Evolutionary conservation across 257 asterid genomes (phyloP).

Genomic region (Lycium barbarum): DNA sequence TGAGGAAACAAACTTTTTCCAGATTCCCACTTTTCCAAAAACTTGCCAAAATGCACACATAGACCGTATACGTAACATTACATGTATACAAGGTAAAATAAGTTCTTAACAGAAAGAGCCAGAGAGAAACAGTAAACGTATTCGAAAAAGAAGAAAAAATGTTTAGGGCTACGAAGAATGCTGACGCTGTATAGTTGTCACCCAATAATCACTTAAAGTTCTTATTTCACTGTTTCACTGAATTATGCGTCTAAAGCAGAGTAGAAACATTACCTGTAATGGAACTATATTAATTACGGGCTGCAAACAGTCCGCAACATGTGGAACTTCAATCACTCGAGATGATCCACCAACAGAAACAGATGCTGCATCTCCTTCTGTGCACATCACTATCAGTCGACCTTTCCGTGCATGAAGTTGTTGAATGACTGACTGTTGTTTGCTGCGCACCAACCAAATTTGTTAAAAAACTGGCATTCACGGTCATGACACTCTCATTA

Average conservation of each 20-base stretch:
- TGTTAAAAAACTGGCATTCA: constrained; percentile 29
- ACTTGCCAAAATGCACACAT: not conserved
- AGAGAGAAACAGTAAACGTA: not conserved
- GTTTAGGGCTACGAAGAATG: not conserved
- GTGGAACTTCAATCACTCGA: constrained; percentile 96
- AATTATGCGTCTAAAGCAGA: not conserved
- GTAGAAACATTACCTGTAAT: constrained; percentile 68
- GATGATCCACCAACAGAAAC: constrained; percentile 81
- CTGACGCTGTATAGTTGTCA: not conserved
- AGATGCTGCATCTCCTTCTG: constrained; percentile 80
- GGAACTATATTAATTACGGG: constrained; percentile 94
- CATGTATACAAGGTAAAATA: constrained; percentile 12
- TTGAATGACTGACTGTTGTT: constrained; percentile 96
- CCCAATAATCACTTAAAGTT: not conserved
- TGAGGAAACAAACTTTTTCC: not conserved
- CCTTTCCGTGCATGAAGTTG: constrained; percentile 99
- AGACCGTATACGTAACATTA: not conserved
- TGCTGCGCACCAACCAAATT: constrained; percentile 55
- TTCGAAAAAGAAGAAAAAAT: not conserved
- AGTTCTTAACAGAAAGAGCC: not conserved
- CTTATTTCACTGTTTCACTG: not conserved
- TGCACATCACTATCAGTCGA: constrained; percentile 89
- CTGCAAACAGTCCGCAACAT: constrained; percentile 91
- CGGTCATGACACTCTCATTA: not conserved
- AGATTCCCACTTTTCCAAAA: not conserved